phyloP scores from a whole-genome alignment of 805 yeast genomes.

The Barnettozyma botsteinii region DNA sequence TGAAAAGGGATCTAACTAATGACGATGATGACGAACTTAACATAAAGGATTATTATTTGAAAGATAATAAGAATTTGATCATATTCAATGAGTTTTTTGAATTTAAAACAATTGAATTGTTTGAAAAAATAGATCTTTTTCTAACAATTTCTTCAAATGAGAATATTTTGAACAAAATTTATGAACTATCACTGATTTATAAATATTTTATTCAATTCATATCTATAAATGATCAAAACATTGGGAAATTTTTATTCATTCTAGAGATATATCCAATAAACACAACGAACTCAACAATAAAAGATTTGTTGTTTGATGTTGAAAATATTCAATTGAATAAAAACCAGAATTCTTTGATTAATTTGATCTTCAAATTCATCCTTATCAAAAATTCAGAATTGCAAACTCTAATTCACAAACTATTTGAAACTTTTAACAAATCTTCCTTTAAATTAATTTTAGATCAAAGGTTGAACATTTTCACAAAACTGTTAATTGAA shows the following conservation, averaged over 20 bases:
- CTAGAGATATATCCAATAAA: constrained; percentile 21
- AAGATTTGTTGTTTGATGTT: constrained; percentile 17
- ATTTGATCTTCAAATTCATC: constrained; percentile 17
- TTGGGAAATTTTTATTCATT: constrained; percentile 18
- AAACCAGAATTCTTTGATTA: constrained; percentile 8
- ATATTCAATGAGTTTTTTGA: constrained; percentile 31
- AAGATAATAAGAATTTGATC: constrained; percentile 27
- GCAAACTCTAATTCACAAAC: constrained; percentile 8
- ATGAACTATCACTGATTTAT: background rate
- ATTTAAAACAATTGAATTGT: constrained; percentile 20
- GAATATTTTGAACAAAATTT: background rate
- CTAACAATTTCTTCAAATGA: constrained; percentile 2
- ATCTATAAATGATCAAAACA: constrained; percentile 2
- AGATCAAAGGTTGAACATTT: constrained; percentile 16
- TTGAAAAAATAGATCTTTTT: constrained; percentile 17
- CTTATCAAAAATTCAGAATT: constrained; percentile 9
- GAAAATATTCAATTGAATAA: constrained; percentile 5
- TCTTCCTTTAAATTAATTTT: constrained; percentile 13
- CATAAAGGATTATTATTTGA: constrained; percentile 28
- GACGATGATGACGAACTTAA: constrained; percentile 18
- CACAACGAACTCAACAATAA: background rate
- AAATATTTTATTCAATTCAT: constrained; percentile 6
- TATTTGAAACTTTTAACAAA: constrained; percentile 10
- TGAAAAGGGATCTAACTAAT: constrained; percentile 13
- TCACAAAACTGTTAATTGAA: constrained; percentile 7